Conservation (phyloP, 192 early-diverging fungal genomes). For the Podila minutissima region DNA sequence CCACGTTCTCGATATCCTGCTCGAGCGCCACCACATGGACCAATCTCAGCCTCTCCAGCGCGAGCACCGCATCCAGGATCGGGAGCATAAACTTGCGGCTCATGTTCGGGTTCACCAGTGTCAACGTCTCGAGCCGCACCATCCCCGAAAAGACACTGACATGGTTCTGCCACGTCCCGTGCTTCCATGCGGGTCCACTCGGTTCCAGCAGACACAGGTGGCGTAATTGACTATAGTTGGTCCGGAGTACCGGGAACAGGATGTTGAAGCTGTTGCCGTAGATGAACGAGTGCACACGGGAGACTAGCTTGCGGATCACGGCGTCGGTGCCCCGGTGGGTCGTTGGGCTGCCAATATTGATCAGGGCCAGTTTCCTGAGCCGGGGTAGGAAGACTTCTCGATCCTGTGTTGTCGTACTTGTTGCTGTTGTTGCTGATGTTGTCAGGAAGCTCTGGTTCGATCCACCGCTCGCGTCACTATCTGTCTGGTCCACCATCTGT, state of each 20-base stretch:
- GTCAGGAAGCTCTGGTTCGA: background rate
- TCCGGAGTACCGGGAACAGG: slow-evolving; percentile 18
- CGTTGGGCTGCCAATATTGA: slow-evolving; percentile 37
- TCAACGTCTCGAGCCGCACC: slow-evolving; percentile 12
- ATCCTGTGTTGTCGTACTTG: background rate
- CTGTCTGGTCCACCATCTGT: too few species aligned
- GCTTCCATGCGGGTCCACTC: slow-evolving; percentile 27
- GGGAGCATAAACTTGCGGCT: slow-evolving; percentile 16
- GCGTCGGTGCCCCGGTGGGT: slow-evolving; percentile 22
- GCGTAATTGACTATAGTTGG: slow-evolving; percentile 3
- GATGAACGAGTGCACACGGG: slow-evolving; percentile 14
- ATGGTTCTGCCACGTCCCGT: slow-evolving; percentile 37
- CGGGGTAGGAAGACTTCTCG: slow-evolving; percentile 6
- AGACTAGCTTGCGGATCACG: slow-evolving; percentile 15
- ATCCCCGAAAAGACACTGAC: slow-evolving; percentile 11
- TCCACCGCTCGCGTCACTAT: too few species aligned
- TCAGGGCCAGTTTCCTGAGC: slow-evolving; percentile 16
- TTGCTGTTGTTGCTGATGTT: background rate
- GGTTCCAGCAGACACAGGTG: slow-evolving; percentile 25
- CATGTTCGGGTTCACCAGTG: slow-evolving; percentile 31
- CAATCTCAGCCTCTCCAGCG: background rate
- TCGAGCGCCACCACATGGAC: slow-evolving; percentile 17
- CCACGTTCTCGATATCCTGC: slow-evolving; percentile 12
- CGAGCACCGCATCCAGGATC: slow-evolving; percentile 18
- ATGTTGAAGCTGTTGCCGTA: slow-evolving; percentile 44